phyloP scores from a whole-genome alignment of 352 stramenopile genomes.

The Phytophthora megakarya region DNA sequence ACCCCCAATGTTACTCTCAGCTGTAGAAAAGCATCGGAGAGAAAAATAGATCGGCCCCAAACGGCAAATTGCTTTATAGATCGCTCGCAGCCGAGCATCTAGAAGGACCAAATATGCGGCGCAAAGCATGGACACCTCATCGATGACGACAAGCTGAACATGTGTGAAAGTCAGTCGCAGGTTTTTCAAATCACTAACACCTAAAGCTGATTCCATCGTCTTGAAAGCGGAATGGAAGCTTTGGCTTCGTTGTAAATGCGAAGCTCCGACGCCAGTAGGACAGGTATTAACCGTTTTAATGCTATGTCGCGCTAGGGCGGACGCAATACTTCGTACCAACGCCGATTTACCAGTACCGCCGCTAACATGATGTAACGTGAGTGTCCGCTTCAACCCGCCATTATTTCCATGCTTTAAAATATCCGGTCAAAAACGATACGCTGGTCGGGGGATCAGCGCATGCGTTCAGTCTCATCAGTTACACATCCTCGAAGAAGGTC shows the following conservation, averaged over 20 bases:
- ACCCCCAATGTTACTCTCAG: slow-evolving; percentile 5
- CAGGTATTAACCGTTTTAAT: slow-evolving; percentile 4
- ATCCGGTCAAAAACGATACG: slow-evolving; percentile 4
- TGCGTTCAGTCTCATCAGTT: not conserved
- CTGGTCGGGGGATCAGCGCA: slow-evolving; percentile 12
- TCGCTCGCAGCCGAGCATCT: slow-evolving; percentile 10
- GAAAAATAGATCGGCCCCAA: slow-evolving; percentile 25
- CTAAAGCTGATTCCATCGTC: not conserved
- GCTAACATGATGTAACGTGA: slow-evolving; percentile 14
- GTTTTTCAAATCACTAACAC: slow-evolving; percentile 10
- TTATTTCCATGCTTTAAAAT: not conserved
- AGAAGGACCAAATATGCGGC: slow-evolving; percentile 17
- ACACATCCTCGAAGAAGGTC: too few species aligned
- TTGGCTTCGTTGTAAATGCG: not conserved
- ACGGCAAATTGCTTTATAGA: slow-evolving; percentile 15
- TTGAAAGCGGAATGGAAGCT: slow-evolving; percentile 21
- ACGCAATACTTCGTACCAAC: not conserved
- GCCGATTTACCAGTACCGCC: slow-evolving; percentile 16
- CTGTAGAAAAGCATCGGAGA: slow-evolving; percentile 26
- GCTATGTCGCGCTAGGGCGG: not conserved
- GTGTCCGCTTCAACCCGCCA: not conserved
- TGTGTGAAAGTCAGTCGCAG: slow-evolving; percentile 24
- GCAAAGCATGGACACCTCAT: slow-evolving; percentile 33
- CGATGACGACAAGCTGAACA: slow-evolving; percentile 20
- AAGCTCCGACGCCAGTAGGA: slow-evolving; percentile 19